phyloP scores from a whole-genome alignment of 2,329 filamentous ascomycete genomes.

The Epichloe coenophiala region DNA sequence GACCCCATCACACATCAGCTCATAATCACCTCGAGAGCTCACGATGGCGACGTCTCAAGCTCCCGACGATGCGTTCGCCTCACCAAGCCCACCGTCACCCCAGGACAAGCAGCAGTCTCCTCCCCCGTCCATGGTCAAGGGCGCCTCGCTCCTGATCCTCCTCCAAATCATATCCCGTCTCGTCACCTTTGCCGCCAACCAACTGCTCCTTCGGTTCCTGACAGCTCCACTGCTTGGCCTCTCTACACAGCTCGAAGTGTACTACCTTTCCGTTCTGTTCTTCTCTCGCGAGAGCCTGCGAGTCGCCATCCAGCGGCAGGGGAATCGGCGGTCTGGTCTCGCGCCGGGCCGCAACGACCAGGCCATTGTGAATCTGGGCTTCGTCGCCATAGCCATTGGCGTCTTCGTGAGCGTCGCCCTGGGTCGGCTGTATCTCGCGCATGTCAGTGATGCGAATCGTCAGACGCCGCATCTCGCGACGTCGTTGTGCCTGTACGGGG shows the following conservation, averaged over 20 bases:
- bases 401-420: constrained; percentile 48
- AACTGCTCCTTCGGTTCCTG: constrained; percentile 75
- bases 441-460: constrained; percentile 30
- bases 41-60: neutral
- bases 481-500: constrained; percentile 40
- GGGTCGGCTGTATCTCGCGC: constrained; percentile 53
- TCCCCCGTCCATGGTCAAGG: constrained; percentile 38
- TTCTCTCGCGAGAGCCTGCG: constrained; percentile 86
- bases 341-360: constrained; percentile 37
- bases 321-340: constrained; percentile 3
- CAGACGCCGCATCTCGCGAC: constrained; percentile 49
- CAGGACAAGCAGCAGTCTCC: neutral
- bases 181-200: constrained; percentile 84
- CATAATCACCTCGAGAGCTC: neutral
- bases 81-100: neutral
- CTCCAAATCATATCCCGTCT: constrained; percentile 80
- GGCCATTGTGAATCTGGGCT: constrained; percentile 76
- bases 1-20: no score
- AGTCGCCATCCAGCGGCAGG: constrained; percentile 76
- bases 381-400: constrained; percentile 61
- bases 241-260: constrained; percentile 82
- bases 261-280: constrained; percentile 84
- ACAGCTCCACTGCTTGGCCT: constrained; percentile 76
- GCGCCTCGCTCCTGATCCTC: constrained; percentile 73
- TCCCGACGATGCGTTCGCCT: neutral